These are phyloP conservation scores for Coprinopsis cinerea DNA, from an alignment of 768 basidiomycete species.

Conservation along the genomic window DNA sequence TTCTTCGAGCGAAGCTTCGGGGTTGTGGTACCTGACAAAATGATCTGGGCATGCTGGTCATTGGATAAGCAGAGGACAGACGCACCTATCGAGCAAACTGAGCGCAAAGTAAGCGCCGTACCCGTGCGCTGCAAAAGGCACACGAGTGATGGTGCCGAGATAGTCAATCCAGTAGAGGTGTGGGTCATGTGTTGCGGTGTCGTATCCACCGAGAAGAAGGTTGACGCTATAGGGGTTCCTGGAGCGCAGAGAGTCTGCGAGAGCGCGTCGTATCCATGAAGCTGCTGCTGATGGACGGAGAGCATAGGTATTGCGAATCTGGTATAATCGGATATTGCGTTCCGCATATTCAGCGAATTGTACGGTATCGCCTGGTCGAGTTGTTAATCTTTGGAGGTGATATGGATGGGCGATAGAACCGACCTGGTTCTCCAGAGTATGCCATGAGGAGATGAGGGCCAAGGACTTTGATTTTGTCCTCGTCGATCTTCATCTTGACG, in stretches of 20 bases:
- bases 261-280: constrained; percentile 87
- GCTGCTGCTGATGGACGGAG: constrained; percentile 89
- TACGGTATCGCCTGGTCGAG: constrained; percentile 75
- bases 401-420: constrained; percentile 14
- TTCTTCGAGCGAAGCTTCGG: constrained; percentile 78
- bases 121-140: constrained; percentile 94
- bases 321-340: constrained; percentile 91
- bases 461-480: constrained; percentile 93
- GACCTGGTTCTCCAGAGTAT: constrained; percentile 90
- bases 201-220: constrained; percentile 89
- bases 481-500: constrained; percentile 95
- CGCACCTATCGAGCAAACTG: constrained; percentile 85
- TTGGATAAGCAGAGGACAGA: constrained; percentile 1
- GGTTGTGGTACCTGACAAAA: constrained; percentile 75
- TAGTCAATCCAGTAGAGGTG: constrained; percentile 96
- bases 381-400: neutral
- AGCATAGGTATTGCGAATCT: constrained; percentile 88
- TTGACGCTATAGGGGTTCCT: constrained; percentile 88
- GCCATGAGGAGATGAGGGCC: constrained; percentile 93
- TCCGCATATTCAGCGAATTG: constrained; percentile 97
- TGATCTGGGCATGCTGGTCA: constrained; percentile 5
- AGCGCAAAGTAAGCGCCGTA: constrained; percentile 92
- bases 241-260: constrained; percentile 87
- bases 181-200: constrained; percentile 65
- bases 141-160: constrained; percentile 80